Percentiles rank a stretch among this genome's conserved stretches.
phyloP scores from a whole-genome alignment of 2,329 filamentous ascomycete species.

The Tolypocladium ovalisporum region DNA sequence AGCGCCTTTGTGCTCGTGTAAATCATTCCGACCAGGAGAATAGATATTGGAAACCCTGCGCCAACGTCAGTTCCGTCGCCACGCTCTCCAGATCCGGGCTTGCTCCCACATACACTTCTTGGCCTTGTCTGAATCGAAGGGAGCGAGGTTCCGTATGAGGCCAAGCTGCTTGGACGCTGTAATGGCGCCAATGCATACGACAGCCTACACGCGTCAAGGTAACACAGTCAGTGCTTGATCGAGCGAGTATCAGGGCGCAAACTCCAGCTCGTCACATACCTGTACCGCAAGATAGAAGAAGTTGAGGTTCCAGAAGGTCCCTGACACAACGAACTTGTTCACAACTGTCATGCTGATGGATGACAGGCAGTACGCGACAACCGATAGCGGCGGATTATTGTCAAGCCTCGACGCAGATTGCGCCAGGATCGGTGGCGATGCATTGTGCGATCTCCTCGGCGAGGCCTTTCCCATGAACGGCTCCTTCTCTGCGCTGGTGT shows the following conservation, averaged over 20 bases:
- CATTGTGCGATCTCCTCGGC: conserved; percentile 2
- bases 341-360: conserved; percentile 99
- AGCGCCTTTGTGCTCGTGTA: conserved; percentile 95
- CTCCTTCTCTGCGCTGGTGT: conserved; percentile 14
- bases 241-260: not conserved
- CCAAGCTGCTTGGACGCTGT: conserved; percentile 69
- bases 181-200: conserved; percentile 83
- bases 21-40: conserved; percentile 97
- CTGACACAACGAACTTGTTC: conserved; percentile 97
- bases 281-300: conserved; percentile 90
- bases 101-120: conserved; percentile 64
- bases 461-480: conserved; percentile 30
- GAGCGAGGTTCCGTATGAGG: conserved; percentile 69
- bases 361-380: conserved; percentile 82
- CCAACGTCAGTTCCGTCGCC: not conserved
- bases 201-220: conserved; percentile 44
- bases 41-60: conserved; percentile 87
- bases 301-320: conserved; percentile 84
- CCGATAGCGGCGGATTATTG: conserved; percentile 62
- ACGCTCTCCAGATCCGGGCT: not conserved
- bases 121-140: conserved; percentile 79
- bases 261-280: conserved; percentile 41
- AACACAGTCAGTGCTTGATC: not conserved
- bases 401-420: conserved; percentile 37
- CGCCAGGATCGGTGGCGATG: not conserved